phyloP scores from a whole-genome alignment of 176 grass and related monocot genomes.

The Phyllostachys edulis region DNA sequence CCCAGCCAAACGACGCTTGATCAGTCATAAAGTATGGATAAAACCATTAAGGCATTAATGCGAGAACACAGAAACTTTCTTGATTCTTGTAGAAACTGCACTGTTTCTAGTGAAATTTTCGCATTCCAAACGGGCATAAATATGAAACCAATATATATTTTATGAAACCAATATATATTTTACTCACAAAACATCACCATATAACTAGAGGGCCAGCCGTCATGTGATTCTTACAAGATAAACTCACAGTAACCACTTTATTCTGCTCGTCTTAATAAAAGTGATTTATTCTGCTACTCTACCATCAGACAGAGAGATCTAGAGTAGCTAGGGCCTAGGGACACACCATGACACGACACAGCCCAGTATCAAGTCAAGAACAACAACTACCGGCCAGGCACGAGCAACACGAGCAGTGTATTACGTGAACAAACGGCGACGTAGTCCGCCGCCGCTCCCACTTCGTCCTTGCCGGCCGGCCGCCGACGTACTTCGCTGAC shows the following conservation, averaged over 20 bases:
- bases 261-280: not conserved
- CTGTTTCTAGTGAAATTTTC: too few relatives aligned
- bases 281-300: not conserved
- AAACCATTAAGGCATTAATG: not conserved
- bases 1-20: not conserved
- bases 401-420: too few relatives aligned
- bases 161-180: not conserved
- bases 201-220: not conserved
- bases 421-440: too few relatives aligned
- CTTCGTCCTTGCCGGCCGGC: not conserved
- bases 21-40: not conserved
- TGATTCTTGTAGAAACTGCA: too few relatives aligned
- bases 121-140: not conserved
- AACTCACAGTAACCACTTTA: not conserved
- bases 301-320: not conserved
- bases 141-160: not conserved
- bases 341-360: not conserved
- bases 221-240: not conserved
- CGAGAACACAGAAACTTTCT: too few relatives aligned
- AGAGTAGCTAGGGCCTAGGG: not conserved
- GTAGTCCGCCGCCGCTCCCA: not conserved
- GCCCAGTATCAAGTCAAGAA: not conserved
- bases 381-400: not conserved
- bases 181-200: not conserved
- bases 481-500: not conserved